Evolutionary conservation across 73 alveolate genomes (phyloP).

Genomic region (Paramecium primaurelia): DNA sequence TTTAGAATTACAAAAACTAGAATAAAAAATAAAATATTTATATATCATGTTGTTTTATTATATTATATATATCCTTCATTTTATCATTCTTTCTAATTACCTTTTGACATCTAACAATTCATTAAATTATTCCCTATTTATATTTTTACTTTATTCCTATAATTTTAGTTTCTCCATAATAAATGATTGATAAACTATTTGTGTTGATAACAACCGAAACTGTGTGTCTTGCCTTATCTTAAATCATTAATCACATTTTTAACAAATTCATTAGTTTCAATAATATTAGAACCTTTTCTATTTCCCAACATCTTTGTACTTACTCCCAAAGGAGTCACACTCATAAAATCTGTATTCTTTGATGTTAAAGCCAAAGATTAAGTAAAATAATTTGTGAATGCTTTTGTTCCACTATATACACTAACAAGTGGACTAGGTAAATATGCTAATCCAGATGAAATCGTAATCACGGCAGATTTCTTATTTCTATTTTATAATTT

Average conservation of each 20-base stretch:
- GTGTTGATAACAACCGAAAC: neutral
- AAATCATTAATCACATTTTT: neutral
- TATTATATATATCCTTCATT: too few relatives aligned
- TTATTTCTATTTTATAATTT: neutral
- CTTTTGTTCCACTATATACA: constrained; percentile 27
- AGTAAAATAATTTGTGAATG: constrained; percentile 17
- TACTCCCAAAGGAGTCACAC: neutral
- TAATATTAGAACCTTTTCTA: neutral
- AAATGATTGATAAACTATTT: neutral
- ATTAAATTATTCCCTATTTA: neutral
- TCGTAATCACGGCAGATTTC: constrained; percentile 19
- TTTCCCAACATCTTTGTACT: neutral
- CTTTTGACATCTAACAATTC: too few relatives aligned
- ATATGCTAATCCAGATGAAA: constrained; percentile 41
- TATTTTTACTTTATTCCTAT: neutral
- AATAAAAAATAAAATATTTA: too few relatives aligned
- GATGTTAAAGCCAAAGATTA: neutral
- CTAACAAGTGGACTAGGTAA: constrained; percentile 23
- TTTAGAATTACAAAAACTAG: too few relatives aligned
- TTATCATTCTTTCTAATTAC: too few relatives aligned
- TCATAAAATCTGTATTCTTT: neutral
- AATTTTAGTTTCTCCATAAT: neutral
- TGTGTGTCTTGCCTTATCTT: neutral
- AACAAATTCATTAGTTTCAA: neutral
- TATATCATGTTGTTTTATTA: too few relatives aligned